Base-by-base conservation (phyloP, 495 filamentous ascomycete genomes). In the Aspergillus saccharolyticus region DNA sequence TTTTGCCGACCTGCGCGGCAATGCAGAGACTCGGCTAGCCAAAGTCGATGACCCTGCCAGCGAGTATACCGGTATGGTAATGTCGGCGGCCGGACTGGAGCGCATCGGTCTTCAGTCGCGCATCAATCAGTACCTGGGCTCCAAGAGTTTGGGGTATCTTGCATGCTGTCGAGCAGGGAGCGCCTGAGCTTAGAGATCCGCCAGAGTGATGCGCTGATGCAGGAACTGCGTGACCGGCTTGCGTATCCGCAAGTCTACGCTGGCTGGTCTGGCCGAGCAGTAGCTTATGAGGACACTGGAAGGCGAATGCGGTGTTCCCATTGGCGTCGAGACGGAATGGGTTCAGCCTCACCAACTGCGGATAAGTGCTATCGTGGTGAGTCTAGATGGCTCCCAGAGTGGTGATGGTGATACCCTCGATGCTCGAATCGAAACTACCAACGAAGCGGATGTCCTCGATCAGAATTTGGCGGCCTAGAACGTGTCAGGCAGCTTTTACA, bases 261-360 rank as follows among this genome's bases (percentile, higher is more conserved):
- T 84, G 52, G 81, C 80, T 17, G 80, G 80, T 58, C 71, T 83
- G 22, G 87, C 89, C 0, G 89, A 95, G 76, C 69, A 90, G 49
- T 81, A 79, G 54, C 68, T 96, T 44, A 83, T 95, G 82, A 70
- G 90, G 25, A 83, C 82, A 39, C 70, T 95, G 14, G 89, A 95
- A 66, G 90, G 90, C n/a, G 90, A 90, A 7, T 96, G 90, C 68
- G 87, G 83, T 62, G 89, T 91, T 19, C 90, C 90, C 1, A 89
- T 95, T 65, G 90, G 90, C 7, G 89, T 95, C 4, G 56, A 66
- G 60, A 65, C 63, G 20, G 59, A 63, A 44, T 65, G 63, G 63
- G 19, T 65, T 20, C 39, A 49, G n/a, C 8, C 19, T 24, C 46
- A 52, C n/a, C n/a, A 16, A 0, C 53, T 65, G 49, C 24, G 24